These are phyloP conservation scores for Malus domestica DNA, from an alignment of 306 rosid genomes.

Conservation along the genomic window ASM211411v1 NC_041804.1:15998501-15999000, in stretches of 20 bases:
- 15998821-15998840: neutral
- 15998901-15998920: neutral
- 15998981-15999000: constrained; percentile 5
- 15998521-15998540: neutral
- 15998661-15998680: neutral
- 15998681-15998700: neutral
- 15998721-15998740: neutral
- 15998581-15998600: too few species aligned
- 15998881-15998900: neutral
- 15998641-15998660: too few species aligned
- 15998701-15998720: neutral
- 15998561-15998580: too few species aligned
- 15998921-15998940: neutral
- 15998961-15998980: neutral
- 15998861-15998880: constrained; percentile 1
- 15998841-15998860: neutral
- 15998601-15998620: neutral
- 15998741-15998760: neutral
- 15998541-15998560: neutral
- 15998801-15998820: neutral
- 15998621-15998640: neutral
- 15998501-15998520: neutral
- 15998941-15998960: neutral
- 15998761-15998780: neutral
- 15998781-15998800: neutral